Conservation (phyloP, 1,284 basidiomycete genomes). For the Ceraceosorus guamensis region DNA sequence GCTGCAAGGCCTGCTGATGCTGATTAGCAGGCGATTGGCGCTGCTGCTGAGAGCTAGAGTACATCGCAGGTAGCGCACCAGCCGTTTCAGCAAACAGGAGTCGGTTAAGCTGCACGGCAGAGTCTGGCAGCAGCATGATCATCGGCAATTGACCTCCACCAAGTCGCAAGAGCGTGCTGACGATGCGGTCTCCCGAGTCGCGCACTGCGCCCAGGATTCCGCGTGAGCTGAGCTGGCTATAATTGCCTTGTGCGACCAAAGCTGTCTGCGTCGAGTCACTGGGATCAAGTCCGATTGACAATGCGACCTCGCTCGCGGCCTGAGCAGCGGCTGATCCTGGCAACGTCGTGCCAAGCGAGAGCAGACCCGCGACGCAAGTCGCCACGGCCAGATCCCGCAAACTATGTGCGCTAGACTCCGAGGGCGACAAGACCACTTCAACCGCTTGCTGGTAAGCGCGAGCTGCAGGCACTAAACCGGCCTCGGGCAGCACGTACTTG, state of each 20-base stretch:
- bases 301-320: slow-evolving; percentile 25
- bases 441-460: slow-evolving; percentile 51
- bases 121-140: slow-evolving; percentile 36
- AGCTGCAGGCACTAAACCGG: slow-evolving; percentile 28
- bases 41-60: slow-evolving; percentile 2
- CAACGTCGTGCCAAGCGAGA: slow-evolving; percentile 33
- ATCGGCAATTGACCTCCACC: slow-evolving; percentile 37
- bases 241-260: slow-evolving; percentile 24
- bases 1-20: slow-evolving; percentile 40
- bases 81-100: slow-evolving; percentile 32
- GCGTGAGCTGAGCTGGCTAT: slow-evolving; percentile 24
- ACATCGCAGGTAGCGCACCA: slow-evolving; percentile 28
- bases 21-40: slow-evolving; percentile 1
- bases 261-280: slow-evolving; percentile 20
- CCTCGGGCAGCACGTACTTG: slow-evolving; percentile 39
- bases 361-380: slow-evolving; percentile 33
- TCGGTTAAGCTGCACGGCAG: slow-evolving; percentile 21
- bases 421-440: slow-evolving; percentile 32
- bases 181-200: slow-evolving; percentile 25
- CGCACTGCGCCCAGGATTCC: slow-evolving; percentile 37
- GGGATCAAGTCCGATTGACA: slow-evolving; percentile 30
- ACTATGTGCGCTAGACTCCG: slow-evolving; percentile 17
- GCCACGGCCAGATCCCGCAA: slow-evolving; percentile 40
- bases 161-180: slow-evolving; percentile 26
- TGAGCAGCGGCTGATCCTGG: slow-evolving; percentile 24